Percentiles rank a stretch among this genome's conserved stretches.
Conservation (phyloP, 441 rosid genomes). For the Erodium moschatum region DNA sequence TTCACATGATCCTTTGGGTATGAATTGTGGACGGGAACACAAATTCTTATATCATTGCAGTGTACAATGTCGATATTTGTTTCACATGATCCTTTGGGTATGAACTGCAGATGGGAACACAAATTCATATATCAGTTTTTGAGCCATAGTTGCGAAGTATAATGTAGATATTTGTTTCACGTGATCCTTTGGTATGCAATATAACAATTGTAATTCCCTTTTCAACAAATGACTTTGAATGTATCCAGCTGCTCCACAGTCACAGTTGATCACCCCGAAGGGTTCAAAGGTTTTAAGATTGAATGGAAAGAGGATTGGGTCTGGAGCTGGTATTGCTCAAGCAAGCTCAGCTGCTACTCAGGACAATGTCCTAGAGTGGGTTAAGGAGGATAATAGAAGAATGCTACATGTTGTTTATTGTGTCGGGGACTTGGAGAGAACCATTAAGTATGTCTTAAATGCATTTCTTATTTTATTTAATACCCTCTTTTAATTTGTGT, state of each 20-base stretch:
- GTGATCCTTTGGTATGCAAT: no score
- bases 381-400: conserved; percentile 71
- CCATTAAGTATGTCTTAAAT: conserved; percentile 48
- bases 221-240: no score
- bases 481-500: not conserved
- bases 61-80: no score
- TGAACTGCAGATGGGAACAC: no score
- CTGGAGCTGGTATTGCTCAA: conserved; percentile 46
- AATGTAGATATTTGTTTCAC: no score
- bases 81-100: no score
- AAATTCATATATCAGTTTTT: no score
- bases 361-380: conserved; percentile 63
- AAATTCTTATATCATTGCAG: no score
- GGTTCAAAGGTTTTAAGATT: conserved; percentile 39
- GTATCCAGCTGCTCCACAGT: conserved; percentile 50
- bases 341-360: conserved; percentile 49
- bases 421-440: conserved; percentile 81
- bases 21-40: no score
- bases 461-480: not conserved
- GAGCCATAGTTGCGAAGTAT: no score
- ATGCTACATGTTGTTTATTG: conserved; percentile 92
- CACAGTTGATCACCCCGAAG: conserved; percentile 38
- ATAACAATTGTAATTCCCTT: no score
- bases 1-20: no score
- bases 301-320: conserved; percentile 31